Percentiles rank a stretch among this genome's conserved stretches.
Evolutionary conservation across 164 flowering plant species (phyloP).

Genomic region (Stephania cephalantha): DNA sequence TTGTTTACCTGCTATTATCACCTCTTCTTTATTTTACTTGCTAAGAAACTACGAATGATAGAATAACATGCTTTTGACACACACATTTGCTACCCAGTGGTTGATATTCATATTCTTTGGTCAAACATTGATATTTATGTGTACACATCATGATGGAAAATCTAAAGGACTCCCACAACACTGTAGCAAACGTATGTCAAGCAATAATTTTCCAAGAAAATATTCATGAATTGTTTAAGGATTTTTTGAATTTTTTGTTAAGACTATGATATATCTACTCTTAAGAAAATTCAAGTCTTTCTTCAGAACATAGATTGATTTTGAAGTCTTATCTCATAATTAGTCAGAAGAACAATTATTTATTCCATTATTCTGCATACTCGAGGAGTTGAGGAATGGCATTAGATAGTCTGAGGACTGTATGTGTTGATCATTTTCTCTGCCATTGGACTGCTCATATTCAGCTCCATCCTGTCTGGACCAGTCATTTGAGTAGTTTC

Average conservation of each 20-base stretch:
- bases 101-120: too few species aligned
- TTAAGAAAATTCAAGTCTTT: not conserved
- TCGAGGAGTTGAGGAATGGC: not conserved
- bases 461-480: not conserved
- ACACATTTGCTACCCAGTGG: too few species aligned
- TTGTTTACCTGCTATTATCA: not conserved
- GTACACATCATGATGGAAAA: too few species aligned
- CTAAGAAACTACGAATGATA: too few species aligned
- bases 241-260: constrained; percentile 1
- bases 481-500: not conserved
- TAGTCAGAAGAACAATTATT: not conserved
- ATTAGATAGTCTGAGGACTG: not conserved
- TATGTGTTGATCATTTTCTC: not conserved
- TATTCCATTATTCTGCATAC: not conserved
- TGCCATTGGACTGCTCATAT: not conserved
- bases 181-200: too few species aligned
- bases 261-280: not conserved
- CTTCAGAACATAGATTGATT: not conserved
- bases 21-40: too few species aligned
- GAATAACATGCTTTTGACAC: too few species aligned
- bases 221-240: not conserved
- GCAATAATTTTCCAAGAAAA: not conserved
- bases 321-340: not conserved
- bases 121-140: too few species aligned
- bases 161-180: too few species aligned